A percentile compares a stretch with the other conserved stretches of the same genome.
These are phyloP conservation scores for Parathielavia hyrcaniae DNA, from an alignment of 495 filamentous ascomycete species.

Conservation along the genomic window DNA sequence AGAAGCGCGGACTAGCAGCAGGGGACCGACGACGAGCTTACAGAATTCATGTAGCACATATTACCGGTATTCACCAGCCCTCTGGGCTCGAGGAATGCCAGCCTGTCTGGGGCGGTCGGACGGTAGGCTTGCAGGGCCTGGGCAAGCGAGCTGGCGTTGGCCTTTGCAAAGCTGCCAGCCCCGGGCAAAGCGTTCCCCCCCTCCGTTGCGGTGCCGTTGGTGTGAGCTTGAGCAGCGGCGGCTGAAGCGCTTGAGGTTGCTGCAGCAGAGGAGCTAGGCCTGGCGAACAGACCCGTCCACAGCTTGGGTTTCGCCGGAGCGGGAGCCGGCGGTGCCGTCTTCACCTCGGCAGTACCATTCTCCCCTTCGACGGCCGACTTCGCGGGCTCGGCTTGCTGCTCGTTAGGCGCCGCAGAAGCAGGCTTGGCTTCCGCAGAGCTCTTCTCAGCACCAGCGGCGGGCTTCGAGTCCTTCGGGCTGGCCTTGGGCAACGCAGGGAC, in stretches of 20 bases:
- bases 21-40: conserved; percentile 41
- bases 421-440: conserved; percentile 17
- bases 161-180: conserved; percentile 40
- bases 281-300: conserved; percentile 70
- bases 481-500: conserved; percentile 60
- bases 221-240: conserved; percentile 24
- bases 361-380: conserved; percentile 25
- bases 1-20: neutral
- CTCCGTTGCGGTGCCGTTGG: conserved; percentile 24
- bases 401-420: neutral
- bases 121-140: conserved; percentile 65
- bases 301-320: conserved; percentile 55
- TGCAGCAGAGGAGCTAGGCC: conserved; percentile 35
- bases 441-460: conserved; percentile 33
- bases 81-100: conserved; percentile 85
- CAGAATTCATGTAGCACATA: conserved; percentile 99
- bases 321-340: conserved; percentile 33
- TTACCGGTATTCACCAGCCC: conserved; percentile 96
- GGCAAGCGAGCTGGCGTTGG: conserved; percentile 59
- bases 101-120: conserved; percentile 55
- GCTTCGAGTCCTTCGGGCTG: conserved; percentile 34
- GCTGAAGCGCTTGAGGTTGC: conserved; percentile 25
- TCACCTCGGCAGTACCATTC: conserved; percentile 15
- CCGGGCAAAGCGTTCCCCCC: conserved; percentile 12
- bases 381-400: conserved; percentile 23